Evolutionary conservation across 2,329 filamentous ascomycete species (phyloP).

Genomic region (Sporothrix luriei): DNA sequence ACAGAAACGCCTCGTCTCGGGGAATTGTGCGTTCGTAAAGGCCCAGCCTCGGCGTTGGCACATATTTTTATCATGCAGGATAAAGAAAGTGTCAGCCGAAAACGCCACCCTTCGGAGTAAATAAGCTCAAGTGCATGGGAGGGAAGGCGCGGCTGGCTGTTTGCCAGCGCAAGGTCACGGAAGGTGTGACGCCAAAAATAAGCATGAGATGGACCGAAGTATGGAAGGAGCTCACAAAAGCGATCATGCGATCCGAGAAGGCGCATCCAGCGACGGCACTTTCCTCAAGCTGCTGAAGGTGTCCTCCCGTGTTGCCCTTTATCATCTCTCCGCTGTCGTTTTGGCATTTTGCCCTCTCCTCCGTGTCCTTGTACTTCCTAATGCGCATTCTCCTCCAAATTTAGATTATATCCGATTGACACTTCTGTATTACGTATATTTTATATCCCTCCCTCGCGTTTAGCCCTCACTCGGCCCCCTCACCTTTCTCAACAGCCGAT

Average conservation of each 20-base stretch:
- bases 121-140: not conserved
- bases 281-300: not conserved
- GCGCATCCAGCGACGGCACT: not conserved
- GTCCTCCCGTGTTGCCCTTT: not conserved
- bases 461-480: not conserved
- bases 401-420: not conserved
- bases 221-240: not conserved
- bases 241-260: not conserved
- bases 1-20: slow-evolving; percentile 1
- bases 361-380: not conserved
- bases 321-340: not conserved
- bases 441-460: slow-evolving; percentile 3
- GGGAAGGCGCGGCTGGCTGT: not conserved
- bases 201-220: not conserved
- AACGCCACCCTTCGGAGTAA: slow-evolving; percentile 17
- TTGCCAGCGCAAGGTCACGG: not conserved
- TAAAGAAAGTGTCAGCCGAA: not conserved
- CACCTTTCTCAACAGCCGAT: slow-evolving; percentile 12
- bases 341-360: no score
- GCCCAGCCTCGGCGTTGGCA: no score
- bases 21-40: not conserved
- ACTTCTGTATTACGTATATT: not conserved
- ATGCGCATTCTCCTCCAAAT: not conserved
- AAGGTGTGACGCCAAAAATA: not conserved
- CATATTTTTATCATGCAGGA: not conserved